phyloP scores from a whole-genome alignment of 441 rosid species.

The Breynia disticha region DNA sequence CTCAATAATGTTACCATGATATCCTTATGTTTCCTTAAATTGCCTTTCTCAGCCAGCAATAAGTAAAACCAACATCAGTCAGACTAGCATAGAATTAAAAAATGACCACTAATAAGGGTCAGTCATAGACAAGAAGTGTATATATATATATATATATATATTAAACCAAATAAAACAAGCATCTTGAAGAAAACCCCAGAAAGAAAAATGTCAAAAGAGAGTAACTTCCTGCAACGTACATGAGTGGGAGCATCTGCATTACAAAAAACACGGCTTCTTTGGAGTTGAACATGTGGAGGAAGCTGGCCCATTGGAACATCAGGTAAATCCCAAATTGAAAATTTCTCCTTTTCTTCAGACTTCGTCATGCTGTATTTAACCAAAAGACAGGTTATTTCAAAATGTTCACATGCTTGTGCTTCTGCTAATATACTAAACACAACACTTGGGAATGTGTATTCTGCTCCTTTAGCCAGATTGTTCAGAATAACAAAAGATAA shows the following conservation, averaged over 20 bases:
- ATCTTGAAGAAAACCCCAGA: background rate
- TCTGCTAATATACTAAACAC: too few relatives aligned
- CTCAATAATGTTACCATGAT: background rate
- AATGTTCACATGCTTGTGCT: too few relatives aligned
- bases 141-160: too few relatives aligned
- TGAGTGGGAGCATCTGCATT: conserved; percentile 52
- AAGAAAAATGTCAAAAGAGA: background rate
- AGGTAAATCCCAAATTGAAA: conserved; percentile 40
- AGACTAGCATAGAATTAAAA: background rate
- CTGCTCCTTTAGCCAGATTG: too few relatives aligned
- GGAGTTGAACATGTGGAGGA: conserved; percentile 55
- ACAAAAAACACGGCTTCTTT: conserved; percentile 53
- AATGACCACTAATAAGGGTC: background rate
- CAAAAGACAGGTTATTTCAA: too few relatives aligned
- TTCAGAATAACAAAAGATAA: too few relatives aligned
- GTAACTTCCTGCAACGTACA: conserved; percentile 22
- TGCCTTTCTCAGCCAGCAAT: background rate
- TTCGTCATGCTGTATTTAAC: too few relatives aligned
- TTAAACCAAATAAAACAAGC: background rate
- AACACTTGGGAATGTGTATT: too few relatives aligned
- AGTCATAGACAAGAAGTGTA: too few relatives aligned
- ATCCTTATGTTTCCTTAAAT: background rate
- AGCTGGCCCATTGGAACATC: conserved; percentile 61
- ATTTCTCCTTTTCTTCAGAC: background rate
- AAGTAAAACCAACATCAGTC: background rate